phyloP scores from a whole-genome alignment of 352 stramenopile species.

The Peronosclerospora sorghi region DNA sequence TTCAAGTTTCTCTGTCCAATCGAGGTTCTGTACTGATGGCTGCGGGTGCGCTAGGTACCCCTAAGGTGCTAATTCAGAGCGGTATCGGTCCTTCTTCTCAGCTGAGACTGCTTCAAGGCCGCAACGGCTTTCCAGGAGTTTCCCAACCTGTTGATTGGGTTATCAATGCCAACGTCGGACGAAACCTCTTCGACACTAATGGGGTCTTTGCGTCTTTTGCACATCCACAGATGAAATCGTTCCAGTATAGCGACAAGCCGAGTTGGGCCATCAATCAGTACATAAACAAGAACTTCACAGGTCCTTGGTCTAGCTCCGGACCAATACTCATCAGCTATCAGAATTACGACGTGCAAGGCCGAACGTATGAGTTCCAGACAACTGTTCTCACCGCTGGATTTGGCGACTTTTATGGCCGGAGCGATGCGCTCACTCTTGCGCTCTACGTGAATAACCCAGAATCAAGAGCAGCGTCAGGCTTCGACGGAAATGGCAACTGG shows the following conservation, averaged over 20 bases:
- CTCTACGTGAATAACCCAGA: constrained; percentile 63
- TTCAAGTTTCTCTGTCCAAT: constrained; percentile 22
- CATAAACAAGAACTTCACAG: constrained; percentile 27
- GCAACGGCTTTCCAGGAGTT: too few relatives aligned
- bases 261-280: constrained; percentile 43
- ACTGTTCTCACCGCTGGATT: constrained; percentile 40
- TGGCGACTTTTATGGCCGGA: constrained; percentile 15
- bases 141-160: constrained; percentile 17
- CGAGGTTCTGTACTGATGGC: constrained; percentile 63
- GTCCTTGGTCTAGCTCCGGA: constrained; percentile 30
- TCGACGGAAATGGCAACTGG: constrained; percentile 32
- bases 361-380: constrained; percentile 51
- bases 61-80: constrained; percentile 73
- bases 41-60: constrained; percentile 51
- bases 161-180: constrained; percentile 43
- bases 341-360: constrained; percentile 38
- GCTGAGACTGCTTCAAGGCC: too few relatives aligned
- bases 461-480: constrained; percentile 30
- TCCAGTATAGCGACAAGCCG: constrained; percentile 22
- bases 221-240: constrained; percentile 42
- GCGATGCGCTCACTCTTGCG: constrained; percentile 28
- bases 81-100: constrained; percentile 63
- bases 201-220: constrained; percentile 35
- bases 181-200: constrained; percentile 51
- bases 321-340: constrained; percentile 53